A percentile compares a stretch with the other conserved stretches of the same genome.
Conservation (phyloP, 164 flowering plant species). For the Vitis rotundifolia region DNA sequence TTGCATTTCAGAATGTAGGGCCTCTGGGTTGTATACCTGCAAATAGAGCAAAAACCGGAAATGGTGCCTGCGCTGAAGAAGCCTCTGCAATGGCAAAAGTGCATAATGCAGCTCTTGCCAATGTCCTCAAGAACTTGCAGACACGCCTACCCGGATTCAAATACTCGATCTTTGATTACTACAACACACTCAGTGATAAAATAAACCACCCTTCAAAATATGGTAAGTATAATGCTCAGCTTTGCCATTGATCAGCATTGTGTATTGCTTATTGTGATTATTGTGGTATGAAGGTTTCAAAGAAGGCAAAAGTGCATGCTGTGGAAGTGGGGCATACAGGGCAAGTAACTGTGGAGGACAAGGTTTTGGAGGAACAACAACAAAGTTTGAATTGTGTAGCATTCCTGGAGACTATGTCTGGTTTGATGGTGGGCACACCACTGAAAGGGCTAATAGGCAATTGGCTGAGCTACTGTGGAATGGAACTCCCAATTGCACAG, state of each 20-base stretch:
- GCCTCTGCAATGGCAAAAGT: not conserved
- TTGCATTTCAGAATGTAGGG: conserved; percentile 12
- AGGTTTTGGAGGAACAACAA: not conserved
- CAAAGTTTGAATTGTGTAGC: conserved; percentile 10
- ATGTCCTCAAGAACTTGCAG: conserved; percentile 1
- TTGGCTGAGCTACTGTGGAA: conserved; percentile 17
- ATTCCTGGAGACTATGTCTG: conserved; percentile 22
- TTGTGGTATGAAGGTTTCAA: conserved; percentile 21
- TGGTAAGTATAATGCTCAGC: not conserved
- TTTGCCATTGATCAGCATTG: too few relatives aligned
- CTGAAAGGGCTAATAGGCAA: conserved; percentile 10
- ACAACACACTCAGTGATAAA: not conserved
- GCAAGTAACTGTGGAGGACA: conserved; percentile 16
- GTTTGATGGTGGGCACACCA: conserved; percentile 22
- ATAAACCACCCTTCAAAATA: conserved; percentile 1
- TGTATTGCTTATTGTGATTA: not conserved
- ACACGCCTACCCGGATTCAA: conserved; percentile 2
- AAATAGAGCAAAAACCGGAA: not conserved
- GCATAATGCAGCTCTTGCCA: conserved; percentile 13
- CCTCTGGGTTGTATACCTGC: conserved; percentile 24
- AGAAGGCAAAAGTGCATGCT: conserved; percentile 22
- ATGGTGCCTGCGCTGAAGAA: conserved; percentile 3
- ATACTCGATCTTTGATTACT: conserved; percentile 11
- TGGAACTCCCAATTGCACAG: conserved; percentile 8
- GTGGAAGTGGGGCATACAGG: conserved; percentile 19